Evolutionary conservation across 805 yeast genomes (phyloP), one percentile per base, ranked within the genome.

Genomic region (Teunomyces tritomae): DNA sequence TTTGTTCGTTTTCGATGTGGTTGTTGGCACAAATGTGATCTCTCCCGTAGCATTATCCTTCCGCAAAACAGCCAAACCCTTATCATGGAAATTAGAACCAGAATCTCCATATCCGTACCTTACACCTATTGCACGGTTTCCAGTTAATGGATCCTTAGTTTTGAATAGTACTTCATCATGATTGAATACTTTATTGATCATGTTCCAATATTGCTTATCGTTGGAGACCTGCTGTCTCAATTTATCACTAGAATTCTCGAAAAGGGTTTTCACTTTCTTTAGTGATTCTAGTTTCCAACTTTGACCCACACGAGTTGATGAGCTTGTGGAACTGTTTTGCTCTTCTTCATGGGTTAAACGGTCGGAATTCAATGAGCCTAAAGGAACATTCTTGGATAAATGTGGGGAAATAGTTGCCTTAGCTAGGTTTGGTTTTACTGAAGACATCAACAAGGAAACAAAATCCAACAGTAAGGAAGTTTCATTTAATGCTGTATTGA

Each of bases 41-140:
- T 61, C 65, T 0, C 76, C 76, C 1, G 63, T 57, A 3, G 41
- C 42, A 14, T 58, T 49, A 59, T 77, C 67, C 47, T 84, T 81
- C 42, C 81, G 77, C 51, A 90, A 67, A 0, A 86, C 64, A 0
- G 96, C 97, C 37, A 85, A 67, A 2, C 97, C 97, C 53, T 79
- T 77, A 56, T 88, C 91, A 49, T 69, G 71, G 57, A 81, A 89
- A 16, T 73, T 79, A 1, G 96, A 87, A 0, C 98, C 99, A 0
- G 96, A 83, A 64, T 91, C 97, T 13, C 86, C 91, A 68, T 80
- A 92, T 0, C 98, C 98, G 60, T 87, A 94, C 57, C 87, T 89
- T 32, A 92, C 85, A 3, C 92, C 95, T 37, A 91, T 76, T 8
- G 81, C 78, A 14, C 81, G 73, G 0, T 75, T 63, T 29, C 75